Conservation (phyloP, 129 eudicot species). For the Silybum marianum region DNA sequence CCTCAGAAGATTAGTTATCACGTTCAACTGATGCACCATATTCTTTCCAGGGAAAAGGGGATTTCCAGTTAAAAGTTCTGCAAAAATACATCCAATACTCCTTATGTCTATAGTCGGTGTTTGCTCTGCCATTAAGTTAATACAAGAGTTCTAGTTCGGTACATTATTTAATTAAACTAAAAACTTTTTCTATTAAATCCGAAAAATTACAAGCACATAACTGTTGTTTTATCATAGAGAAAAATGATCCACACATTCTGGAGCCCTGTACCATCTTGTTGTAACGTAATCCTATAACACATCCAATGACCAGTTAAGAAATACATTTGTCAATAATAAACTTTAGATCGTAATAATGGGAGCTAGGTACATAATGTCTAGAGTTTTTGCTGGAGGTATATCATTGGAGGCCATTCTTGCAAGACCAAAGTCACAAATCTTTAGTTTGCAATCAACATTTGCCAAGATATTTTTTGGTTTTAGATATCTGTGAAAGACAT, state of each 20-base stretch:
- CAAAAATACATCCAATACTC: conserved; percentile 59
- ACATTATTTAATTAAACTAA: neutral
- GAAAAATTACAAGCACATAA: no score
- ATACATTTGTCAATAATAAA: neutral
- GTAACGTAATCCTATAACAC: conserved; percentile 81
- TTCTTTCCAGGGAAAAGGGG: conserved; percentile 55
- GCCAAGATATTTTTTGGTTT: conserved; percentile 94
- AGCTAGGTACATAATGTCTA: conserved; percentile 69
- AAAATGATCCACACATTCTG: conserved; percentile 94
- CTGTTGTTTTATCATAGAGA: conserved; percentile 62
- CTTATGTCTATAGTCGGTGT: conserved; percentile 53
- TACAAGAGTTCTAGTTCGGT: no score
- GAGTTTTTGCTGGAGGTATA: conserved; percentile 81
- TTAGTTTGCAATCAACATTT: conserved; percentile 89
- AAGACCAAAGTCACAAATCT: conserved; percentile 93
- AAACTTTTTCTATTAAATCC: neutral
- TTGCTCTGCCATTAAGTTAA: conserved; percentile 21
- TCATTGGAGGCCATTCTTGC: conserved; percentile 97
- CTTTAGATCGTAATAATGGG: neutral
- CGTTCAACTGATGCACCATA: conserved; percentile 60
- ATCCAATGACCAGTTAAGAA: neutral
- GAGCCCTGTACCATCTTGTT: conserved; percentile 97
- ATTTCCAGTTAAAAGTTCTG: conserved; percentile 49
- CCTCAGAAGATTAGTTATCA: conserved; percentile 89
- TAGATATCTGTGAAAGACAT: conserved; percentile 84